These are phyloP conservation scores for Filosporella fistucella DNA, from an alignment of 495 filamentous ascomycete species.

Conservation along the genomic window DNA sequence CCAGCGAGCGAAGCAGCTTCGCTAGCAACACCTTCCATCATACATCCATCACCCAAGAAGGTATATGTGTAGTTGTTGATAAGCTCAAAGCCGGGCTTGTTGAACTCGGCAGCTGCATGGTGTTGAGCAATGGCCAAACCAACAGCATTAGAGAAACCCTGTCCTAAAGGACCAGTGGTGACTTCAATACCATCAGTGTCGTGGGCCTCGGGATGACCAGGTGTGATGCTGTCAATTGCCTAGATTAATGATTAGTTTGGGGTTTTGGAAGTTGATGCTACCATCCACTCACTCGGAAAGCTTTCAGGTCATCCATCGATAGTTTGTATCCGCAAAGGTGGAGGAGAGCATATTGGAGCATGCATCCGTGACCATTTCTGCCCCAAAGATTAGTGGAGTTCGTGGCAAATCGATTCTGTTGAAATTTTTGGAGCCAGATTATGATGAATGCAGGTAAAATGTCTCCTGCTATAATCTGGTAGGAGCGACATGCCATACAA, in stretches of 20 bases:
- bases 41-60: conserved; percentile 98
- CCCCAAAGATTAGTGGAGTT: too few relatives aligned
- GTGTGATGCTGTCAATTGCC: conserved; percentile 80
- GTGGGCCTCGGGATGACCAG: conserved; percentile 94
- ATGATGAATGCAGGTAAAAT: too few relatives aligned
- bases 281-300: conserved; percentile 79
- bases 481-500: too few relatives aligned
- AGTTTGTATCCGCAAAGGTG: conserved; percentile 92
- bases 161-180: conserved; percentile 93
- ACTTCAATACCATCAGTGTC: conserved; percentile 97
- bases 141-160: conserved; percentile 92
- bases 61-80: conserved; percentile 94
- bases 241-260: not conserved
- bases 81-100: conserved; percentile 91
- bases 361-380: conserved; percentile 97
- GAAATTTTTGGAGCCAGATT: too few relatives aligned
- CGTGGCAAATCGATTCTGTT: too few relatives aligned
- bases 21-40: conserved; percentile 95
- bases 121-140: conserved; percentile 95
- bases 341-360: conserved; percentile 98
- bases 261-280: too few relatives aligned
- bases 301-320: conserved; percentile 85
- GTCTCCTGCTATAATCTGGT: too few relatives aligned
- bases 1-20: conserved; percentile 92
- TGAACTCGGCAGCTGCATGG: conserved; percentile 85